These are phyloP conservation scores for Cicer arietinum DNA, from an alignment of 306 rosid species.

Conservation along the genomic window DNA sequence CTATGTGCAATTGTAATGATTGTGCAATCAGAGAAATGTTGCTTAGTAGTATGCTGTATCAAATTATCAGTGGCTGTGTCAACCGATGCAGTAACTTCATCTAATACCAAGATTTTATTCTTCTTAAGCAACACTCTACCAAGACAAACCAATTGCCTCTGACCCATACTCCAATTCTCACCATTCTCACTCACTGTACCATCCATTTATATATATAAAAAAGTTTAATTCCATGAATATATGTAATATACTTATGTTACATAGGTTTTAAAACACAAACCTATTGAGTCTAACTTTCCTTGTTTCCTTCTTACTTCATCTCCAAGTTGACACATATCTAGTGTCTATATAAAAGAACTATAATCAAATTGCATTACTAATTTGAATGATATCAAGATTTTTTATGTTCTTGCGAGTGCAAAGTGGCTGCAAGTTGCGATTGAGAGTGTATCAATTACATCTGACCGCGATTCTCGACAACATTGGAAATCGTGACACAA, in stretches of 20 bases:
- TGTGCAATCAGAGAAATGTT: neutral
- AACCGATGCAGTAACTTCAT: slow-evolving; percentile 10
- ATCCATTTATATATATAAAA: neutral
- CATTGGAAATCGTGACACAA: no score
- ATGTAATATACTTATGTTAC: neutral
- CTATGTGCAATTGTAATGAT: slow-evolving; percentile 6
- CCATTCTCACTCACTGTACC: slow-evolving; percentile 3
- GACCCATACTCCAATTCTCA: slow-evolving; percentile 15
- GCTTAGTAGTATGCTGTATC: neutral
- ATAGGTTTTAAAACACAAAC: neutral
- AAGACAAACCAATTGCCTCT: slow-evolving; percentile 2
- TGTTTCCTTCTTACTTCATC: neutral
- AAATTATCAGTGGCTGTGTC: slow-evolving; percentile 5
- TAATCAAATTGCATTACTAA: neutral
- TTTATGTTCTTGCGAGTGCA: no score
- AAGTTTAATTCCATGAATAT: neutral
- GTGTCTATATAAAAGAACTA: neutral
- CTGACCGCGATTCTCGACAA: no score
- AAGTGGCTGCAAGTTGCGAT: no score
- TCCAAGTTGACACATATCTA: slow-evolving; percentile 11
- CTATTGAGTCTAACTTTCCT: neutral
- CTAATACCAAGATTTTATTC: neutral
- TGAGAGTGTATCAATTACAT: neutral
- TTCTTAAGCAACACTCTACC: slow-evolving; percentile 2
- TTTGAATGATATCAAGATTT: neutral